These are phyloP conservation scores for Rachicladosporium sp. DNA, from an alignment of 2,329 filamentous ascomycete genomes.

Conservation along the genomic window DNA sequence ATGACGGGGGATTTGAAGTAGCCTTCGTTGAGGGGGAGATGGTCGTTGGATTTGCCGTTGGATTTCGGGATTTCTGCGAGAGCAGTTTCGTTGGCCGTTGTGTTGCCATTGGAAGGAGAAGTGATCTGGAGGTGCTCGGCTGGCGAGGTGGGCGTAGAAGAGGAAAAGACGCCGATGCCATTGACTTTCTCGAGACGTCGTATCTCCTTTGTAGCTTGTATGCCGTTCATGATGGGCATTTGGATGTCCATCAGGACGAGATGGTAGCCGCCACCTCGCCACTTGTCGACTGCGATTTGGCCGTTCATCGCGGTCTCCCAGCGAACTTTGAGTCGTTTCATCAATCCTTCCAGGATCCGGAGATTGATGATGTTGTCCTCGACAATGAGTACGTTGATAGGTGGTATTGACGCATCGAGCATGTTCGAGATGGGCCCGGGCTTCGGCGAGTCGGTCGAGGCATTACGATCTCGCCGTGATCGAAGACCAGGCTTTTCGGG, in stretches of 20 bases:
- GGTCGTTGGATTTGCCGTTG: slow-evolving; percentile 46
- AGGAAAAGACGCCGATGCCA: slow-evolving; percentile 76
- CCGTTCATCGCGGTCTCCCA: slow-evolving; percentile 98
- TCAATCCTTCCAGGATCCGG: slow-evolving; percentile 83
- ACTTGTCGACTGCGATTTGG: slow-evolving; percentile 82
- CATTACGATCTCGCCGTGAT: slow-evolving; percentile 1
- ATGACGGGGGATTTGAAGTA: slow-evolving; percentile 95
- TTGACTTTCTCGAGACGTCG: slow-evolving; percentile 79
- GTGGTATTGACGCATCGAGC: slow-evolving; percentile 73
- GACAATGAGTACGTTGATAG: slow-evolving; percentile 94
- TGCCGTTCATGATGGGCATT: slow-evolving; percentile 86
- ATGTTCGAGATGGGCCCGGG: slow-evolving; percentile 24
- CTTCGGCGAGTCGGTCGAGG: neutral
- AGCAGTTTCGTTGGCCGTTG: neutral
- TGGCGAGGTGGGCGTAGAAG: slow-evolving; percentile 30
- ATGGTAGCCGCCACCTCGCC: slow-evolving; percentile 86
- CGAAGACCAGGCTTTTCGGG: slow-evolving; percentile 12
- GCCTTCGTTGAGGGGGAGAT: slow-evolving; percentile 35
- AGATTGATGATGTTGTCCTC: slow-evolving; percentile 99
- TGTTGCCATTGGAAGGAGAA: too few relatives aligned
- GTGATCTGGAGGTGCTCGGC: slow-evolving; percentile 12
- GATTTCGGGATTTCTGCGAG: too few relatives aligned
- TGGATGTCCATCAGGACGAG: slow-evolving; percentile 98
- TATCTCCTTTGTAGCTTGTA: slow-evolving; percentile 93
- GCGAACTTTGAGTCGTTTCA: slow-evolving; percentile 87